These are phyloP conservation scores for Myxozyma vanderwaltii DNA, from an alignment of 805 yeast species.

Conservation along the genomic window DNA sequence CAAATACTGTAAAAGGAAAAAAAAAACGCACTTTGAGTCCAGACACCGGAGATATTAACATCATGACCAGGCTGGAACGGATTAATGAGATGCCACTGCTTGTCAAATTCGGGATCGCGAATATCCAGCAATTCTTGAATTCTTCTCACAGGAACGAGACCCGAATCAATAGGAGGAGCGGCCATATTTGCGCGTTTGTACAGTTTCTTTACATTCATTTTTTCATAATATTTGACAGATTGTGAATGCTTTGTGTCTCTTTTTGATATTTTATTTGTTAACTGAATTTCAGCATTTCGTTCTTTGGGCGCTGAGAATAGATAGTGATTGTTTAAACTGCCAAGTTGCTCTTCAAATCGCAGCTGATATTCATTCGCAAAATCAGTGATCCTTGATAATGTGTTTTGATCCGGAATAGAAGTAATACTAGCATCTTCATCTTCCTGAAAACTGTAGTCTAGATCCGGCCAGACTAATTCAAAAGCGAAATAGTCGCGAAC, in stretches of 20 bases:
- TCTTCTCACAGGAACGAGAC: conserved; percentile 44
- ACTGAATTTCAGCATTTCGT: background rate
- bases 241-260: background rate
- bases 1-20: background rate
- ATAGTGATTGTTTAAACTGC: conserved; percentile 20
- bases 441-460: no score
- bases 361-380: conserved; percentile 20
- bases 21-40: conserved; percentile 57
- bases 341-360: conserved; percentile 29
- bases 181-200: conserved; percentile 15
- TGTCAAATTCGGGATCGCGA: conserved; percentile 75
- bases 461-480: conserved; percentile 29
- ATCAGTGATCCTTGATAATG: background rate
- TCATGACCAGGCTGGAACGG: conserved; percentile 74
- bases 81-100: conserved; percentile 93
- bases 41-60: conserved; percentile 80
- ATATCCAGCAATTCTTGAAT: conserved; percentile 57
- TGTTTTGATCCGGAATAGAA: background rate
- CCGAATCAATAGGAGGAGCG: conserved; percentile 51
- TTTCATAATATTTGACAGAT: conserved; percentile 18
- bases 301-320: conserved; percentile 24
- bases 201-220: conserved; percentile 12
- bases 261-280: background rate
- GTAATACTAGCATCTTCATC: background rate
- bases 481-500: conserved; percentile 35